Conservation (phyloP, 2,329 filamentous ascomycete species). For the Lojkania enalia region DNA sequence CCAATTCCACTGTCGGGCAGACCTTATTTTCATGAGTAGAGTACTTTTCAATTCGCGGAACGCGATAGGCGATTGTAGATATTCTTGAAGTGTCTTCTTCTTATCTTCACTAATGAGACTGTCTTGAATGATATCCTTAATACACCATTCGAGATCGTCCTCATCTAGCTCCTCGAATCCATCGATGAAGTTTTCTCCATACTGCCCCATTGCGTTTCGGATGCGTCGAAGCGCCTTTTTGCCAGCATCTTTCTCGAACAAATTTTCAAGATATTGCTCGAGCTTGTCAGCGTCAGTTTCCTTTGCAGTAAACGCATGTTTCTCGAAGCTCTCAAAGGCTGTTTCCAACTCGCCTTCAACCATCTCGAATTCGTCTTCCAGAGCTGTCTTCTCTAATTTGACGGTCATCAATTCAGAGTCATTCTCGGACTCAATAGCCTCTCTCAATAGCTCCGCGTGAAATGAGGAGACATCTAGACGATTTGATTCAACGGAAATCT, state of each 20-base stretch:
- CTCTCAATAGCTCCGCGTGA: conserved; percentile 57
- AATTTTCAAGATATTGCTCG: conserved; percentile 21
- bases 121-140: conserved; percentile 54
- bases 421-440: conserved; percentile 35
- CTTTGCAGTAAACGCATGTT: conserved; percentile 19
- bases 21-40: conserved; percentile 28
- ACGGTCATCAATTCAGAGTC: conserved; percentile 18
- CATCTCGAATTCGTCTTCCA: conserved; percentile 49
- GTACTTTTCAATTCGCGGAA: conserved; percentile 27
- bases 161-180: conserved; percentile 43
- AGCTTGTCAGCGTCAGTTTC: conserved; percentile 23
- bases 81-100: conserved; percentile 28
- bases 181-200: conserved; percentile 19
- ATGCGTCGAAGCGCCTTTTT: conserved; percentile 12
- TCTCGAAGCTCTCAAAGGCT: conserved; percentile 49
- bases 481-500: conserved; percentile 55
- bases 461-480: conserved; percentile 61
- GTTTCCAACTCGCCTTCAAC: conserved; percentile 60
- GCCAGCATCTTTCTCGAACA: conserved; percentile 16
- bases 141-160: conserved; percentile 49
- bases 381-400: conserved; percentile 24
- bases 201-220: conserved; percentile 17
- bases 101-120: conserved; percentile 57
- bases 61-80: conserved; percentile 26
- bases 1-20: conserved; percentile 31